Conservation (phyloP, 164 flowering plant genomes). For the Umbellularia californica region DNA sequence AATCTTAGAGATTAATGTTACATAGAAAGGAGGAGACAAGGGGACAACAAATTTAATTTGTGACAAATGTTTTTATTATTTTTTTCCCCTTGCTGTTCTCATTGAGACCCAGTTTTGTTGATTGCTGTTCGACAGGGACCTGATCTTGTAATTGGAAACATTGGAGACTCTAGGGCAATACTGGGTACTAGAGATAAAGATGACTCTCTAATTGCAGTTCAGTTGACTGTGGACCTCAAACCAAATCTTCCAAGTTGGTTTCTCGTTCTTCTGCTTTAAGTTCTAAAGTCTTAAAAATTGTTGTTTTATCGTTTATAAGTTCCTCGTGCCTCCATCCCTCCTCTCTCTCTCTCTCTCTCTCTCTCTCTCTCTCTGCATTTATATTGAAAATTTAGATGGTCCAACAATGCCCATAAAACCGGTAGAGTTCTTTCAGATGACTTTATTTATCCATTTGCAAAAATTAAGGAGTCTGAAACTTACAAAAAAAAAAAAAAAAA, state of each 20-base stretch:
- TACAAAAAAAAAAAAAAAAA: no score
- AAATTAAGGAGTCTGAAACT: not conserved
- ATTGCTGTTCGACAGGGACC: slow-evolving; percentile 48
- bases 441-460: not conserved
- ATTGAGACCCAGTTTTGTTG: slow-evolving; percentile 5
- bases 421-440: no score
- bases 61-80: not conserved
- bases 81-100: not conserved
- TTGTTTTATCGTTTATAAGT: not conserved
- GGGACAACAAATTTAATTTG: not conserved
- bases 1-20: not conserved
- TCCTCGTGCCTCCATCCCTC: not conserved
- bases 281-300: not conserved
- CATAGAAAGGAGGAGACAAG: not conserved
- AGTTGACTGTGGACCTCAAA: slow-evolving; percentile 95
- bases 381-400: not conserved
- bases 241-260: slow-evolving; percentile 88
- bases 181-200: slow-evolving; percentile 73
- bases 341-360: not conserved
- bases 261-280: slow-evolving; percentile 3
- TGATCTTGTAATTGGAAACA: slow-evolving; percentile 82
- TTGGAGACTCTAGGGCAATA: slow-evolving; percentile 96
- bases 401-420: not conserved
- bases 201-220: slow-evolving; percentile 65
- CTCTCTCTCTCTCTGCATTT: not conserved